Percentiles rank a stretch among this genome's conserved stretches.
Evolutionary conservation across 257 asterid species (phyloP).

Genomic region (Solanum clarkiae): DNA sequence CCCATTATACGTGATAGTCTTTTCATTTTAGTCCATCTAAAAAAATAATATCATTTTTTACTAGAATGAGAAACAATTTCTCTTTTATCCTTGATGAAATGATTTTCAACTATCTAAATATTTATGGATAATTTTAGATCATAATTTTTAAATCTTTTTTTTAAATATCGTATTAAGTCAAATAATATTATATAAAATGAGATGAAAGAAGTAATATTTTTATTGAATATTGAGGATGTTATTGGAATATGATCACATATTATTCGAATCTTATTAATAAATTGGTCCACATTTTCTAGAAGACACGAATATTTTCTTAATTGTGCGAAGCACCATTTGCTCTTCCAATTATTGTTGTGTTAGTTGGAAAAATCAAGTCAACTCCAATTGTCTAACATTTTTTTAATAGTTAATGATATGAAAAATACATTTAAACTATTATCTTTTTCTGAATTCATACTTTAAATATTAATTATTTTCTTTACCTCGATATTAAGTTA

Average conservation of each 20-base stretch:
- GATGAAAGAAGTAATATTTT: background rate
- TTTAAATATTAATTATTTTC: background rate
- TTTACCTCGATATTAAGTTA: background rate
- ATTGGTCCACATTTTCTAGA: background rate
- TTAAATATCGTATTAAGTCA: too few relatives aligned
- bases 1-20: too few relatives aligned
- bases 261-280: slow-evolving; percentile 2
- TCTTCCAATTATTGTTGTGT: slow-evolving; percentile 4
- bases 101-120: too few relatives aligned
- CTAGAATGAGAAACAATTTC: too few relatives aligned
- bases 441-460: rapidly evolving
- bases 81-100: too few relatives aligned
- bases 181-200: too few relatives aligned
- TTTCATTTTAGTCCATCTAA: rapidly evolving
- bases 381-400: background rate
- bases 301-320: background rate
- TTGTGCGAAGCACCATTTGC: background rate
- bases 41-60: too few relatives aligned
- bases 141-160: too few relatives aligned
- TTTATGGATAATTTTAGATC: too few relatives aligned
- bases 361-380: background rate
- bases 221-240: background rate
- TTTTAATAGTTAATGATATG: rapidly evolving
- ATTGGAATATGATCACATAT: background rate
- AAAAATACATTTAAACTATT: background rate